Evolutionary conservation across 768 basidiomycete genomes (phyloP), one percentile per base, ranked within the genome.

Genomic region (Trametes cubensis): DNA sequence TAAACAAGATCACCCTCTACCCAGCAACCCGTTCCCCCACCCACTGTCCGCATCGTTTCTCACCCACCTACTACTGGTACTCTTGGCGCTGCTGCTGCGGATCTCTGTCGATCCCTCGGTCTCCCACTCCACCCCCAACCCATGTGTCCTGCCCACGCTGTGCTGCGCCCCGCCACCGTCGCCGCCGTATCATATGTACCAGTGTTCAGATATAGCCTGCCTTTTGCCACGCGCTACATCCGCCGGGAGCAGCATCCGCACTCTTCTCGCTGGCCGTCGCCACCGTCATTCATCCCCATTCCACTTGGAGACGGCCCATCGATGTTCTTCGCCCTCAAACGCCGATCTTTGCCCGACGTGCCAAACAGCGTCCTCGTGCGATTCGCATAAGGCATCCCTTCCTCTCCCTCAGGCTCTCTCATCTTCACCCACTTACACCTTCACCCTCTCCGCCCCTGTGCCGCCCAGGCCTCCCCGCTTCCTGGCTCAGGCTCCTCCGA

Each of bases 41-140:
- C 48, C 39, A 8, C 14, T 25, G 14, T 14, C 13, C 50, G n/a
- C 23, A 44, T 26, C 49, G 23, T 47, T 30, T 15, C 8, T 15
- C 40, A 21, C 14, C 47, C 30, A 25, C 52, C 42, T 50, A 23
- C 54, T 41, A 38, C 46, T n/a, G 40, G 47, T 20, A 17, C 44
- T 7, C 56, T 58, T 39, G 56, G 56, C 56, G 39, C 56, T 26
- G 56, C 56, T 40, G 56, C 56, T 58, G 56, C 56, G 56, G 56
- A 58, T 40, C 47, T 23, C 49, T 30, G 17, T n/a, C 47, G 49
- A 6, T 21, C 26, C 47, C 45, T 28, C 51, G 39, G 34, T 34
- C 34, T 34, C 34, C 23, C 48, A 15, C 28, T 28, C 46, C 34
- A 7, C 51, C 21, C 34, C 51, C 18, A 28, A 21, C 13, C 42